Evolutionary conservation across 2,329 filamentous ascomycete genomes (phyloP).

Genomic region (Xylaria digitata): DNA sequence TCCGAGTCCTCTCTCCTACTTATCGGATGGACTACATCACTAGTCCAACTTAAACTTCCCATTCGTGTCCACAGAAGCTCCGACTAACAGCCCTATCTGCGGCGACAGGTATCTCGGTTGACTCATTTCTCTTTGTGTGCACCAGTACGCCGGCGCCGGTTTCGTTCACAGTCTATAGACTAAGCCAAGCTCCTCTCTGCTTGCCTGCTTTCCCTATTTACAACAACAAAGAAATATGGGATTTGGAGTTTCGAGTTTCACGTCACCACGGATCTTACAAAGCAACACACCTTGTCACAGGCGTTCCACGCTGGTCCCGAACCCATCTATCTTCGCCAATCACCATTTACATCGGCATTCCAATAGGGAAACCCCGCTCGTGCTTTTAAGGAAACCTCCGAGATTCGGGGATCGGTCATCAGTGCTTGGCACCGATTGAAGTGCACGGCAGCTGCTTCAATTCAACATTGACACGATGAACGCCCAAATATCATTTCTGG

Average conservation of each 20-base stretch:
- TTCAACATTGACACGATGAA: conserved; percentile 48
- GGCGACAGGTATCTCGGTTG: conserved; percentile 29
- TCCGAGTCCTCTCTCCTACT: conserved; percentile 11
- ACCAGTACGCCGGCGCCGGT: conserved; percentile 26
- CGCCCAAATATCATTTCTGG: conserved; percentile 52
- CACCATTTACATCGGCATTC: conserved; percentile 36
- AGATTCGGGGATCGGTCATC: conserved; percentile 42
- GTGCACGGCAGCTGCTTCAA: conserved; percentile 31
- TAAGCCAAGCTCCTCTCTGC: background rate
- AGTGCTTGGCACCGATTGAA: conserved; percentile 40
- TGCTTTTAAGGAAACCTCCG: conserved; percentile 45
- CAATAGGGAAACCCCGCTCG: conserved; percentile 41
- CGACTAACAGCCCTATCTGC: conserved; percentile 43
- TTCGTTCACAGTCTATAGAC: conserved; percentile 17
- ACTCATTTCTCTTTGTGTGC: conserved; percentile 41
- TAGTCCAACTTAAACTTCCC: conserved; percentile 12
- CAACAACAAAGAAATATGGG: conserved; percentile 27
- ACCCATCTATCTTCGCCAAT: conserved; percentile 41
- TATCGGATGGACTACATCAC: background rate
- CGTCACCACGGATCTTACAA: conserved; percentile 26
- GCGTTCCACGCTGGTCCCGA: conserved; percentile 20
- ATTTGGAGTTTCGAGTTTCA: conserved; percentile 14
- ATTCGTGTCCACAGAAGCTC: conserved; percentile 39
- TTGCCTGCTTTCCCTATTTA: conserved; percentile 4
- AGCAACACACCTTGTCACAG: conserved; percentile 21